Evolutionary conservation across 345 rosid genomes (phyloP), one percentile per base, ranked within the genome.

Genomic region (Excoecaria agallocha): DNA sequence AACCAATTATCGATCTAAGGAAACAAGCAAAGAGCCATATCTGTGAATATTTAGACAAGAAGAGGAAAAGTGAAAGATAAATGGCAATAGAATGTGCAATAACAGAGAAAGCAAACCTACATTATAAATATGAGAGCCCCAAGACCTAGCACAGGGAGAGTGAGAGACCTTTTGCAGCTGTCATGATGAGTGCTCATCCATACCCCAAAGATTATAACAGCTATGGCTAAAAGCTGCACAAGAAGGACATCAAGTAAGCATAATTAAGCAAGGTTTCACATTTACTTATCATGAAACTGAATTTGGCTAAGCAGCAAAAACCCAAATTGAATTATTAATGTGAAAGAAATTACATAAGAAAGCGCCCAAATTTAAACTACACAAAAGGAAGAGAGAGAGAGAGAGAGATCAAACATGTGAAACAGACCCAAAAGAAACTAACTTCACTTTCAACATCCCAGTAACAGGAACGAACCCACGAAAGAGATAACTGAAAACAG

Each of bases 151-250:
- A 92, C 92, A 38, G 98, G 97, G 69, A 89, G 89, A 49, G 97
- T 87, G 12, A 94, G 92, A 72, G 97, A 87, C 76, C 86, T 90
- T 77, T 93, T 74, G 75, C 98, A 94, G 69, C 85, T 85, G 80
- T 94, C 98, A 57, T 89, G 85, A 74, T 90, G 97, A 73, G 93
- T 86, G 87, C 97, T 90, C 97, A 94, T 89, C 98, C 97, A 94
- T 68, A 92, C 93, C 68, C 97, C 98, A 75, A 88, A 92, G 54
- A 89, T 83, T 56, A 90, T 76, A 48, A 94, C 86, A 78, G 86
- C 87, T 72, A 88, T 80, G 45, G 97, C 92, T 83, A 92, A 76
- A 63, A 94, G 86, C 98, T 94, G 85, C 90, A 82, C 66, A 70
- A 79, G 67, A 66, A 79, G 65, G 12, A 54, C 13, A 50, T 8